Conservation (phyloP, 495 filamentous ascomycete species). For the Lasiosphaeriaceae sp. region DNA sequence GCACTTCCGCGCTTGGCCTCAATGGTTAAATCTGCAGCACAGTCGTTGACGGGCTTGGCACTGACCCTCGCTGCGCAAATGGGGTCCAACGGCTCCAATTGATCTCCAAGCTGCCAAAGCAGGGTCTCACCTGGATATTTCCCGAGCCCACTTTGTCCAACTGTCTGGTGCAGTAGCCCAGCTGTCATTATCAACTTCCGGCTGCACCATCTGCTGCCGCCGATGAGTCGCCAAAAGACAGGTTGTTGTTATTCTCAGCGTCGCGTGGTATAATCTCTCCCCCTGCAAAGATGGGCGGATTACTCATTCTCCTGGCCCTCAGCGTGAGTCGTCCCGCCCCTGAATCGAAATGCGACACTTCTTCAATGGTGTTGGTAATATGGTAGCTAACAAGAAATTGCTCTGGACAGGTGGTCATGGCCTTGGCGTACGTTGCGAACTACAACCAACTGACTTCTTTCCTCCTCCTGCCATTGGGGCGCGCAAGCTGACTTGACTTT, state of each 20-base stretch:
- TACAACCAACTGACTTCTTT: not conserved
- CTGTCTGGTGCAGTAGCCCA: not conserved
- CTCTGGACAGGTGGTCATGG: conserved; percentile 69
- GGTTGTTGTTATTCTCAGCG: not conserved
- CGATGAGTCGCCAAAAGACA: not conserved
- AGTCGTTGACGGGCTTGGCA: not conserved
- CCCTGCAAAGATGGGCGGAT: conserved; percentile 58
- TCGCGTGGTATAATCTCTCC: not conserved
- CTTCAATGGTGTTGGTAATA: not conserved
- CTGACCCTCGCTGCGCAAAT: not conserved
- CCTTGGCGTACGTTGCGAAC: conserved; percentile 72
- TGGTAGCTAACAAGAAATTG: conserved; percentile 20
- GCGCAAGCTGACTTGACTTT: conserved; percentile 20
- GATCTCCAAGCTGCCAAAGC: conserved; percentile 1
- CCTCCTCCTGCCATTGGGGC: conserved; percentile 8
- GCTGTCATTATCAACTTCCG: not conserved
- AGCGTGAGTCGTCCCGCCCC: conserved; percentile 36
- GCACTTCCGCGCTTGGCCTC: not conserved
- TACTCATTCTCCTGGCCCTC: conserved; percentile 80
- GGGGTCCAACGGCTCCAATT: conserved; percentile 4
- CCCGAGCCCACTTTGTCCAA: conserved; percentile 5
- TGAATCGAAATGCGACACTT: not conserved
- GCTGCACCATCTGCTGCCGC: not conserved
- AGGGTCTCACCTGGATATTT: conserved; percentile 1
- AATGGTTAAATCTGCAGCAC: not conserved